These are phyloP conservation scores for Arbutus unedo DNA, from an alignment of 148 eudicot species.

Conservation along the genomic window DNA sequence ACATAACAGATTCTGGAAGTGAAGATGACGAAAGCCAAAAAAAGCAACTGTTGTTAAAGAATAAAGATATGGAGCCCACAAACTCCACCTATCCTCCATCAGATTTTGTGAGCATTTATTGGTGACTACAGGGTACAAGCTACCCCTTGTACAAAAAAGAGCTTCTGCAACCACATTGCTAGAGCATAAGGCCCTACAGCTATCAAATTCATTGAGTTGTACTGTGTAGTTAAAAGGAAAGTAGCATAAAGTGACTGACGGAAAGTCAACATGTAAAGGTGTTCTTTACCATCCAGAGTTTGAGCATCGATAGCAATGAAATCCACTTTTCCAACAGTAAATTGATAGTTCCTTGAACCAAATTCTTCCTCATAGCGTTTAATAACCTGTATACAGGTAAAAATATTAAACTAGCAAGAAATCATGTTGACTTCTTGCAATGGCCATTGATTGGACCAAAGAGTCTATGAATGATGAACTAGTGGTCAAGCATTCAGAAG, in stretches of 20 bases:
- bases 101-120: neutral
- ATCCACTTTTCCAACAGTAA: conserved; percentile 70
- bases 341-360: conserved; percentile 63
- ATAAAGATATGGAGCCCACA: neutral
- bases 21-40: neutral
- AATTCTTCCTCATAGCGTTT: conserved; percentile 70
- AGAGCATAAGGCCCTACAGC: neutral
- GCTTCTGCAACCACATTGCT: neutral
- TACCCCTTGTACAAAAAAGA: neutral
- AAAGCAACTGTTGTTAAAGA: neutral
- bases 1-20: conserved; percentile 3
- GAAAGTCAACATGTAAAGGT: neutral
- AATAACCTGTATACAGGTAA: conserved; percentile 46
- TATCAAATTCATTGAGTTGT: neutral
- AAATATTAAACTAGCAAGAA: neutral
- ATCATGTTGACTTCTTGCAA: neutral
- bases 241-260: neutral
- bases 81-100: neutral
- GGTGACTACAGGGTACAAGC: neutral
- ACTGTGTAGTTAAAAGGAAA: neutral
- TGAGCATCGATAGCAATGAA: conserved; percentile 89
- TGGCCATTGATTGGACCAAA: neutral
- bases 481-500: neutral
- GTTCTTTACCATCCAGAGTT: conserved; percentile 67
- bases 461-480: neutral